A percentile compares a stretch with the other conserved stretches of the same genome.
Conservation (phyloP, 768 basidiomycete species). For the Lactarius pseudohatsudake region DNA sequence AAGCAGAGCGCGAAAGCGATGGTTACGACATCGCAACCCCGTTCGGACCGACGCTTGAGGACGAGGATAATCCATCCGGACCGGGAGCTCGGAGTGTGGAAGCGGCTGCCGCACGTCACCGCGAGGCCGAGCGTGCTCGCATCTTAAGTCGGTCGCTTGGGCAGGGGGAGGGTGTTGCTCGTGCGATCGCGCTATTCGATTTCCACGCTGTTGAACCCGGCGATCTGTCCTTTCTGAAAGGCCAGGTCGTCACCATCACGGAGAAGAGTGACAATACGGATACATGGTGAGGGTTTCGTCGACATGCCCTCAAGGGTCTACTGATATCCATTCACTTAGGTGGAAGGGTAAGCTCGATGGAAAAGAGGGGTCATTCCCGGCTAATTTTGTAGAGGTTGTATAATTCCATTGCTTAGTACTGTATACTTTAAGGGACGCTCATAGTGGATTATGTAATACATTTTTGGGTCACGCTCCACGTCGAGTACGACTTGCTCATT, state of each 20-base stretch:
- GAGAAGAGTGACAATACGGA: conserved; percentile 69
- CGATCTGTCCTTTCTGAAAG: conserved; percentile 74
- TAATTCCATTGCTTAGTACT: conserved; percentile 22
- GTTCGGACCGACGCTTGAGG: conserved; percentile 24
- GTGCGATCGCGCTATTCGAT: conserved; percentile 73
- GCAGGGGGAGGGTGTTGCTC: conserved; percentile 60
- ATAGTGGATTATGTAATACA: conserved; percentile 5
- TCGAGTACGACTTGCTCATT: conserved; percentile 2
- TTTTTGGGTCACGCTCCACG: not conserved
- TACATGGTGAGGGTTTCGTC: conserved; percentile 56
- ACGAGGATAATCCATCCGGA: conserved; percentile 23
- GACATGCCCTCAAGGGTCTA: not conserved
- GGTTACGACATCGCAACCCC: conserved; percentile 10
- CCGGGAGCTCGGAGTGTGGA: conserved; percentile 9
- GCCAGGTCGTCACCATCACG: conserved; percentile 68
- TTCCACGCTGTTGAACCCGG: conserved; percentile 74
- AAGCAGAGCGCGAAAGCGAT: conserved; percentile 16
- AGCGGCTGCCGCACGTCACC: conserved; percentile 7
- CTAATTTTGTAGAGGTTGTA: conserved; percentile 77
- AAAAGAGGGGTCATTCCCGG: conserved; percentile 71
- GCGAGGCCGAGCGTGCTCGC: conserved; percentile 35
- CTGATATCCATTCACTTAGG: conserved; percentile 42
- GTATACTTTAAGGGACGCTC: not conserved
- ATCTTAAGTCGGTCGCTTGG: conserved; percentile 48
- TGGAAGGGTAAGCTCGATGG: conserved; percentile 72